Base-by-base conservation (phyloP, 345 rosid genomes). In the Acer campestre region DNA sequence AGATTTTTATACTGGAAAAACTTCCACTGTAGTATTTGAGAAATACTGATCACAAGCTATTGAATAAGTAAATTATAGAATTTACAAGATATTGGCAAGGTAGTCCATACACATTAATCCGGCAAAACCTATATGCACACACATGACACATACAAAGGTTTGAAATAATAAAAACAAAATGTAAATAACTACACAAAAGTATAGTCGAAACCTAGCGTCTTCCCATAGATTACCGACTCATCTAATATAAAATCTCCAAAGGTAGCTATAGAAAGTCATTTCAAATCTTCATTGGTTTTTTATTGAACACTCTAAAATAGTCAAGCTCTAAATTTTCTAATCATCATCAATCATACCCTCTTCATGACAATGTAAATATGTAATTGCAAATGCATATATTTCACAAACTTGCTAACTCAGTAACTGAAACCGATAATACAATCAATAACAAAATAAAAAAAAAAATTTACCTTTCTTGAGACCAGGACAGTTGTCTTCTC, bases 401-500 rank as follows among this genome's bases (percentile, higher is more conserved):
- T 55, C 42, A 49, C 25, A 29, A 70, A 44, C 56, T 53, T 3
- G 12, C 3, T 3, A 69, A 48, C 40, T 3, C 38, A 0, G n/a
- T 22, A 42, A 61, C 29, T 40, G 42, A 0, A 51, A 16, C 46
- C 2, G 5, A 64, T 48, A 20, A 55, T 18, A 48, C 0, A 35
- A 7, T 6, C 3, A 38, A 44, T 11, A 62, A 14, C 2, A 27
- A 53, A 35, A 48, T 7, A 75, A 48, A 55, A 5, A 75, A 48
- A 11, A 5, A 75, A 48, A 11, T 61, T 11, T 78, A 93, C 98
- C 99, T 92, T 95, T 95, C 82, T 81, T 86, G 42, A 93, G 79
- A 82, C 97, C 98, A 20, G 87, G 93, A 51, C 90, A 90, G 74
- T 79, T 70, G 29, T 92, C 97, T 70, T 87, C 89, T 68, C 99